These are phyloP conservation scores for Metschnikowia kofuensis DNA, from an alignment of 805 yeast species.

Conservation along the genomic window DNA sequence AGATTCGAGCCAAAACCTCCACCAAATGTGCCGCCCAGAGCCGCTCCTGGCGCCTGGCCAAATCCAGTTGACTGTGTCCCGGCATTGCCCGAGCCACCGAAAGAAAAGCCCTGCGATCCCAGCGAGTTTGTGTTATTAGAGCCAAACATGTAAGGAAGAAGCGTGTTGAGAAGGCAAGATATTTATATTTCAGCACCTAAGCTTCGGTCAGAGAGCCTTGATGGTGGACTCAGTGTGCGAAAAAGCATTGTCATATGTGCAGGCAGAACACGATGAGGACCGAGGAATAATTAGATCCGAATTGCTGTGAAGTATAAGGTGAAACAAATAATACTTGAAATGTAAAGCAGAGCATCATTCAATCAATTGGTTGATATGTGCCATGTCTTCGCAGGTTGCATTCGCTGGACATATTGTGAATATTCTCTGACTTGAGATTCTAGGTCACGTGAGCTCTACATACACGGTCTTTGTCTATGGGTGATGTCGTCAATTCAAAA, in stretches of 20 bases:
- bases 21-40: conserved; percentile 3
- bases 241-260: background rate
- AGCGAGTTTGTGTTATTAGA: conserved; percentile 2
- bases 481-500: background rate
- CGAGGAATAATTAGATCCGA: background rate
- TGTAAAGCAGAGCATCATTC: too few relatives aligned
- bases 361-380: too few relatives aligned
- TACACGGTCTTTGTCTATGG: background rate
- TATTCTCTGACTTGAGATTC: too few relatives aligned
- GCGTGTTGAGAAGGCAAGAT: background rate
- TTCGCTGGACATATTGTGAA: background rate
- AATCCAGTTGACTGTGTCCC: conserved; percentile 2
- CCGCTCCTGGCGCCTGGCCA: conserved; percentile 3
- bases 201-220: background rate
- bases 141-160: conserved; percentile 8
- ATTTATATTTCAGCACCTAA: background rate
- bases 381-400: too few relatives aligned
- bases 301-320: too few relatives aligned
- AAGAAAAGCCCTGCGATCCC: conserved; percentile 5
- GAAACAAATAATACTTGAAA: too few relatives aligned
- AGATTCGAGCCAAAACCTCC: conserved; percentile 2
- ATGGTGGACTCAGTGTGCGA: background rate
- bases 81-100: conserved; percentile 1
- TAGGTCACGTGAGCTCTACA: too few relatives aligned
- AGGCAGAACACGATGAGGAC: background rate